Evolutionary conservation across 768 basidiomycete genomes (phyloP).

Genomic region (Gyrodon lividus): DNA sequence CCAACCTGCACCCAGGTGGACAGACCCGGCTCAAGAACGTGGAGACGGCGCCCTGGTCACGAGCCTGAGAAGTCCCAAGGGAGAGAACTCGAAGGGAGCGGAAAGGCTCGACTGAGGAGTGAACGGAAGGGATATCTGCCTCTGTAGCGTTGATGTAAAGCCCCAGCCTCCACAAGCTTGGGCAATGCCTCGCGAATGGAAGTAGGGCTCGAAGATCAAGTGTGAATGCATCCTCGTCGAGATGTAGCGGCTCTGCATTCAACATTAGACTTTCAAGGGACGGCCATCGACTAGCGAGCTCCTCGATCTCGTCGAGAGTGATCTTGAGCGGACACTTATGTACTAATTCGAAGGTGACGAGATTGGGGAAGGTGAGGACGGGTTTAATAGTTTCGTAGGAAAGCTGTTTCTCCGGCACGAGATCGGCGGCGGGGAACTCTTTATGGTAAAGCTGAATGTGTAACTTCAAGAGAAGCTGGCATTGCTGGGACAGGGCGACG

Average conservation of each 20-base stretch:
- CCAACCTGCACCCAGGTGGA: constrained; percentile 42
- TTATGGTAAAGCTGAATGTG: constrained; percentile 35
- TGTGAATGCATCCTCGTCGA: constrained; percentile 10
- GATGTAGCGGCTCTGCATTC: constrained; percentile 45
- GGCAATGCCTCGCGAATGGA: constrained; percentile 42
- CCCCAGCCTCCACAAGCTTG: constrained; percentile 35
- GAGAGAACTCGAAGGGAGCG: constrained; percentile 30
- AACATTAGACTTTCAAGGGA: constrained; percentile 43
- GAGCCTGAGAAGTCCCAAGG: constrained; percentile 50
- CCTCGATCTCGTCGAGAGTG: constrained; percentile 42
- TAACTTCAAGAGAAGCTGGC: constrained; percentile 46
- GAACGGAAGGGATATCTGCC: constrained; percentile 13
- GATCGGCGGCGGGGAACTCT: constrained; percentile 4
- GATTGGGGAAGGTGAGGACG: constrained; percentile 30
- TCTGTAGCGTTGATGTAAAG: constrained; percentile 38
- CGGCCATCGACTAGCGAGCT: constrained; percentile 46
- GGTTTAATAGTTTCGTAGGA: constrained; percentile 38
- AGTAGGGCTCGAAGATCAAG: constrained; percentile 41
- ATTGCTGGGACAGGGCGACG: constrained; percentile 43
- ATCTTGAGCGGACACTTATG: constrained; percentile 34
- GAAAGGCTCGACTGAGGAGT: constrained; percentile 18
- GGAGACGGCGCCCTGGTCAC: constrained; percentile 43
- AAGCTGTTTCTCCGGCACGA: constrained; percentile 27
- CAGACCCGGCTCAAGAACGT: constrained; percentile 54
- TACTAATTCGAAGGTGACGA: constrained; percentile 34